Evolutionary conservation across 805 yeast genomes (phyloP).

Genomic region (Debaryomyces castellii): DNA sequence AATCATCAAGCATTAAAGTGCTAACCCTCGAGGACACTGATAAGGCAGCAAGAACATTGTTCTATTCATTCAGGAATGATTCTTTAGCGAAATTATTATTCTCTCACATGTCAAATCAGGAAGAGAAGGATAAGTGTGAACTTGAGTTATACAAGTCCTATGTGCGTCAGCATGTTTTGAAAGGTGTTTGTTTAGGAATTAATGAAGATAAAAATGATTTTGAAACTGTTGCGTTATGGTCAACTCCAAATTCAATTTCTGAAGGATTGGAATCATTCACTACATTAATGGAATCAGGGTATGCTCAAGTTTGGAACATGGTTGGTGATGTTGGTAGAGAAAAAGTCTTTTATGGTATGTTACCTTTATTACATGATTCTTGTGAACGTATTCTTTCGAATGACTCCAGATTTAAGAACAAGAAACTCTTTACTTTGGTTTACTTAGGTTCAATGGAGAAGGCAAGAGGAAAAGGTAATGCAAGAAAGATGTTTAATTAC

Average conservation of each 20-base stretch:
- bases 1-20: slow-evolving; percentile 8
- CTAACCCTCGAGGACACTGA: slow-evolving; percentile 20
- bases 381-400: slow-evolving; percentile 41
- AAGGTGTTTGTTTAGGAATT: slow-evolving; percentile 51
- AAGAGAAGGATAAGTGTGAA: slow-evolving; percentile 25
- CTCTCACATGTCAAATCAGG: slow-evolving; percentile 21
- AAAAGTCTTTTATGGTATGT: slow-evolving; percentile 50
- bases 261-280: slow-evolving; percentile 46
- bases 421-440: slow-evolving; percentile 42
- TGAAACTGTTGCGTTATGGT: slow-evolving; percentile 58
- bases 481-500: slow-evolving; percentile 47
- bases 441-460: slow-evolving; percentile 42
- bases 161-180: slow-evolving; percentile 47
- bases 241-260: slow-evolving; percentile 42
- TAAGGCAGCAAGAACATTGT: slow-evolving; percentile 38
- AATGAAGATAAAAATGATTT: slow-evolving; percentile 43
- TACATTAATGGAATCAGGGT: slow-evolving; percentile 52
- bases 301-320: slow-evolving; percentile 49
- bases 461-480: slow-evolving; percentile 60
- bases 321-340: slow-evolving; percentile 48
- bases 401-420: slow-evolving; percentile 39
- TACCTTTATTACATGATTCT: slow-evolving; percentile 51
- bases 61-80: slow-evolving; percentile 35
- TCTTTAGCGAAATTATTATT: slow-evolving; percentile 31
- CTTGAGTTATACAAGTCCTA: slow-evolving; percentile 49